These are phyloP conservation scores for Trichoderma gracile DNA, from an alignment of 2,329 filamentous ascomycete genomes.

Conservation along the genomic window DNA sequence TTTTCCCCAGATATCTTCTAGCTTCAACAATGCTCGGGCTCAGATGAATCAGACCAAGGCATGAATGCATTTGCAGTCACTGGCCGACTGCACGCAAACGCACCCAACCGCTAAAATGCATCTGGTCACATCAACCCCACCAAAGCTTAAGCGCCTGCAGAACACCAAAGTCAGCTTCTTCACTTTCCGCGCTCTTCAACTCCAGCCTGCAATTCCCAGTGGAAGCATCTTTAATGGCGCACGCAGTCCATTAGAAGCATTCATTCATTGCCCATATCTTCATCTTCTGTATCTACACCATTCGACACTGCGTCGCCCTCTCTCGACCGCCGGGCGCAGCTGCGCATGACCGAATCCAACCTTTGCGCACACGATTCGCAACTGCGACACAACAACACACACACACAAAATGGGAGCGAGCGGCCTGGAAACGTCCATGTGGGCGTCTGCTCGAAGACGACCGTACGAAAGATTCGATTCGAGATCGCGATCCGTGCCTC, in stretches of 20 bases:
- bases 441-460: slow-evolving; percentile 18
- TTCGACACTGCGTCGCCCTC: not conserved
- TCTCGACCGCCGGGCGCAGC: not conserved
- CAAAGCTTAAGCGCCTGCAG: not conserved
- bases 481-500: slow-evolving; percentile 28
- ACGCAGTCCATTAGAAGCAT: not conserved
- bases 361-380: not conserved
- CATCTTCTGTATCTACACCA: not conserved
- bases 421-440: slow-evolving; percentile 26
- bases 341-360: not conserved
- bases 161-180: not conserved
- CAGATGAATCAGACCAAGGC: no score
- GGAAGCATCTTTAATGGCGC: slow-evolving; percentile 5
- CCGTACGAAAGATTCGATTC: slow-evolving; percentile 20
- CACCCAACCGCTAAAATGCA: no score
- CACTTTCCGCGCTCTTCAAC: not conserved
- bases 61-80: no score
- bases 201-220: not conserved
- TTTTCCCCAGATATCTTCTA: no score
- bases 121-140: no score
- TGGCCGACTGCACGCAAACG: no score
- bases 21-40: no score
- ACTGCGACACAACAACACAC: not conserved
- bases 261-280: not conserved
- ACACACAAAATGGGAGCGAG: slow-evolving; percentile 4